Base-by-base conservation (phyloP, 371 early-diverging fungal species). In the Actinomucor elegans region DNA sequence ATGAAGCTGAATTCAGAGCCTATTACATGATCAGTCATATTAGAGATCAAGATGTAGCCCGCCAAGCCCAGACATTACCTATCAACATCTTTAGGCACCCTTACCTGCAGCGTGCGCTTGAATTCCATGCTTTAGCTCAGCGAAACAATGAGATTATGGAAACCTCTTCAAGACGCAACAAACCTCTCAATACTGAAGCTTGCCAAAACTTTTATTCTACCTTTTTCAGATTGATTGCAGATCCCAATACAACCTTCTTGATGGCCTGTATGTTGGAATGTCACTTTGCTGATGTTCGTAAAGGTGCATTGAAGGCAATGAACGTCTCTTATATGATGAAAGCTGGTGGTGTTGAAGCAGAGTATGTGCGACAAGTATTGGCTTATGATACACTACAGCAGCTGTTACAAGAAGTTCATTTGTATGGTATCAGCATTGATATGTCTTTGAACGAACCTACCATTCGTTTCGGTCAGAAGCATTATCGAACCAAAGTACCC, bases 1-100 rank as follows among this genome's bases (percentile, higher is more conserved):
- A 94, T 44, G 94, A 96, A 70, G 79, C 93, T 4, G 94, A 96
- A 66, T 94, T 96, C 59, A 80, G 88, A 23, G 93, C 93, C 0
- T 94, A 94, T 69, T 81, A 90, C 52, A 73, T 96, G 9, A 71
- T 92, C 7, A 71, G 85, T 5, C 89, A 92, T 48, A 57, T 89
- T 33, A 81, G 78, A 51, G 87, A 90, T 55, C 74, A 81, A 18
- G 92, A 91, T 44, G 71, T 87, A 46, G 67, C 76, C 17, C 83
- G 86, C 1, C 80, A 79, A 35, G 77, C 81, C 1, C 85, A 87
- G 46, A 63, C 75, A 4, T 67, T 87, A 7, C 87, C 85, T 0
- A 53, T 52, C 0, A 64, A 73, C 34, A 61, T 89, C 4, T 87
- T 86, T 33, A 48, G 55, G 8, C 67, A 84, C 20, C 83, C 84